Base-by-base conservation (phyloP, 169 alveolate species). In the Eimeria praecox region DNA sequence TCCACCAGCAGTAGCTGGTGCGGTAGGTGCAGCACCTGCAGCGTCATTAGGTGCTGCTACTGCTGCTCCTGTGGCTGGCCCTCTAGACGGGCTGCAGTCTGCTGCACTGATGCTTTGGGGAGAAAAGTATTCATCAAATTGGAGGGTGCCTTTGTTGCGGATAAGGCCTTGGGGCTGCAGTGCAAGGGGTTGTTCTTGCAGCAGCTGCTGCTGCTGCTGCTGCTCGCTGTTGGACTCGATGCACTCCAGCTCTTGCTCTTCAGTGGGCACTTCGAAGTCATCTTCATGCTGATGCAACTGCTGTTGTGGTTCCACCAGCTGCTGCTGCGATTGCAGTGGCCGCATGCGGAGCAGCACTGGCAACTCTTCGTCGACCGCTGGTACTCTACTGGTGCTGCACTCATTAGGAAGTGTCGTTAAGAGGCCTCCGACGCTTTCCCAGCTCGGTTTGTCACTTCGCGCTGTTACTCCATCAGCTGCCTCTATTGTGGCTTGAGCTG, bases 201-300 rank as follows among this genome's bases (percentile, higher is more conserved):
- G 87, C 38, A 40, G 87, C 87, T 27, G 35, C 5, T 49, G 56
- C 56, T 49, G 56, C 56, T 49, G 69, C 69, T 59, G 69, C 22
- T 59, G 20, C 30, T 40, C 87, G 54, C 35, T 8, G 87, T 40
- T 38, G 59, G 35, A 30, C 38, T 77, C 87, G 59, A 77, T 40
- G 38, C n/a, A 18, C 87, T 77, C 35, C 33, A 40, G 87, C 62
- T 40, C 64, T 3, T 77, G 87, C 54, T 40, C 64, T 46, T 77
- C 87, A 18, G 87, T 77, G 87, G 87, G 87, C 33, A 77, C 87
- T 20, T 77, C 87, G 62, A 77, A 77, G 33, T 77, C 87, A 59
- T 77, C 87, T 9, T 77, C 87, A 2, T 30, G 59, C 62, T 77
- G 87, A 20, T 40, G 87, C 69, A 20, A 12, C 62, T 52, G 62